Evolutionary conservation across 768 basidiomycete genomes (phyloP).

Genomic region (Mycena leptocephala): DNA sequence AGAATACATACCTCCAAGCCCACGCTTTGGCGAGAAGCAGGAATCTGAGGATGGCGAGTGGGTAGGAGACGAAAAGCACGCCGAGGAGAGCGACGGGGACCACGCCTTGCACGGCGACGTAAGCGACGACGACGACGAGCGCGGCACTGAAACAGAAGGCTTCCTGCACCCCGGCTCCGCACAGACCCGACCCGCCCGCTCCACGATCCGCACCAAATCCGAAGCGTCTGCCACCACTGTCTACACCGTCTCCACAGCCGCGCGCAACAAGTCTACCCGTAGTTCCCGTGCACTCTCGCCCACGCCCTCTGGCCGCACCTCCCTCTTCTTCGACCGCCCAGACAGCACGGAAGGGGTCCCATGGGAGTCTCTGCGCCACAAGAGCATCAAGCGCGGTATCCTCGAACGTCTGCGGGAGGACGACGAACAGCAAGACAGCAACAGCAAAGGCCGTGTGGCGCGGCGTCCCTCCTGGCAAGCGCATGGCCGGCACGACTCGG

Average conservation of each 20-base stretch:
- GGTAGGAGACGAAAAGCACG: conserved; percentile 28
- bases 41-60: conserved; percentile 29
- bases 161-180: conserved; percentile 36
- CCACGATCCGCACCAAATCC: conserved; percentile 19
- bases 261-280: conserved; percentile 28
- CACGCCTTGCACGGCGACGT: conserved; percentile 8
- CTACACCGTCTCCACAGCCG: neutral
- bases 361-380: conserved; percentile 65
- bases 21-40: conserved; percentile 19
- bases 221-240: neutral
- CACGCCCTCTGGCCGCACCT: conserved; percentile 35
- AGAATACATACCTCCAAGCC: conserved; percentile 40
- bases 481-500: conserved; percentile 35
- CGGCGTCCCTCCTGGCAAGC: conserved; percentile 34
- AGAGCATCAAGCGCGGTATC: conserved; percentile 68
- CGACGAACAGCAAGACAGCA: conserved; percentile 44
- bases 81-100: conserved; percentile 24
- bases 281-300: conserved; percentile 31
- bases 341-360: conserved; percentile 45
- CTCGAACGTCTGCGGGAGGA: conserved; percentile 59
- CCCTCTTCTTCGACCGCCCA: conserved; percentile 35
- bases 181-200: neutral
- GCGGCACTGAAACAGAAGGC: conserved; percentile 24
- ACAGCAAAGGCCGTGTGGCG: conserved; percentile 44
- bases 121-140: conserved; percentile 19